phyloP scores from a whole-genome alignment of 2,329 filamentous ascomycete genomes.

The Penicillium sp. region DNA sequence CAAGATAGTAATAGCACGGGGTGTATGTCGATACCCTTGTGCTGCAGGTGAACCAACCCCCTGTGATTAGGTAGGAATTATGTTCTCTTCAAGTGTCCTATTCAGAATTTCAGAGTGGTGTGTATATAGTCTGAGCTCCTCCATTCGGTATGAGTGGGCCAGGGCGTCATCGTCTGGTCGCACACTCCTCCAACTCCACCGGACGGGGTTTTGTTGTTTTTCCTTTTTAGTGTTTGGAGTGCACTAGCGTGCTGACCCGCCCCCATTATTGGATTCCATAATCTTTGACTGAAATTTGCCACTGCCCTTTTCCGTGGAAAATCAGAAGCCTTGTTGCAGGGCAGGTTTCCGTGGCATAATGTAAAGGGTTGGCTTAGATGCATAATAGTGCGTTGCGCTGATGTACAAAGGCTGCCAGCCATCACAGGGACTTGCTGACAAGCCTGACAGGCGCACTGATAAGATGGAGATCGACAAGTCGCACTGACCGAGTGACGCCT shows the following conservation, averaged over 20 bases:
- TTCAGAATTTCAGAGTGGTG: no score
- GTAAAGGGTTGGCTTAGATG: neutral
- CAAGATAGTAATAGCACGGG: neutral
- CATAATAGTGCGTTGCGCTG: neutral
- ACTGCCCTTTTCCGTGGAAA: neutral
- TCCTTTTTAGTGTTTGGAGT: no score
- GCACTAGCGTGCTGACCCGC: neutral
- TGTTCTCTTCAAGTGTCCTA: no score
- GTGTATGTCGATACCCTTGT: neutral
- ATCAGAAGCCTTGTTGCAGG: neutral
- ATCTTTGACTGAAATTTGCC: neutral
- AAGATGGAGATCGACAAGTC: neutral
- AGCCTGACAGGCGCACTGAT: neutral
- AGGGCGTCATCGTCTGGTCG: neutral
- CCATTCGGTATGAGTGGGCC: neutral
- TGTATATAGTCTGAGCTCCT: neutral
- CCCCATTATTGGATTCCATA: neutral
- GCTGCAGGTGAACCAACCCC: neutral
- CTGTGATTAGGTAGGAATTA: no score
- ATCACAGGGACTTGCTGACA: conserved; percentile 1
- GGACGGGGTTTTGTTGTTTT: neutral
- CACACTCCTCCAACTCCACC: neutral
- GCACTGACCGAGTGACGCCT: no score
- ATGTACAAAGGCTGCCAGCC: neutral
- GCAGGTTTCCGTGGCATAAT: neutral